phyloP scores from a whole-genome alignment of 2,329 filamentous ascomycete genomes.

The Aspergillus hiratsukae region DNA sequence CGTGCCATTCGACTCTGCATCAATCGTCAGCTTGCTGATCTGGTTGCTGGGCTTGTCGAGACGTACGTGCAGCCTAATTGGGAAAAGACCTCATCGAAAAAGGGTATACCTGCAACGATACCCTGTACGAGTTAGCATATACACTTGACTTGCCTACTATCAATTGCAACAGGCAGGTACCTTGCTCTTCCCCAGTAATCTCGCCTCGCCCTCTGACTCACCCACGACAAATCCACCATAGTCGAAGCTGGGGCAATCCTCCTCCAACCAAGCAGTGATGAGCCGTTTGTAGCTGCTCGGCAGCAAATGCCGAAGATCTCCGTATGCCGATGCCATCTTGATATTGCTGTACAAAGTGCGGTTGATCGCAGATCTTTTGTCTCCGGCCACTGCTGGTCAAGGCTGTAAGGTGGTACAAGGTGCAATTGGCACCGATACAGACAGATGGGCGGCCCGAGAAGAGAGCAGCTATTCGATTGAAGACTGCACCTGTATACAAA shows the following conservation, averaged over 20 bases:
- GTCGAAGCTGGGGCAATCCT: conserved; percentile 95
- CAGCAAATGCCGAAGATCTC: conserved; percentile 67
- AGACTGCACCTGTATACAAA: neutral
- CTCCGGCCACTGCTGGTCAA: neutral
- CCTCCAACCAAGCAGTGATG: conserved; percentile 81
- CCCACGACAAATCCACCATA: conserved; percentile 97
- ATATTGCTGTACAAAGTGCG: neutral
- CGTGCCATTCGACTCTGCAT: conserved; percentile 74
- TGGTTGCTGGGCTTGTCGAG: neutral
- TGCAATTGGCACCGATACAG: neutral
- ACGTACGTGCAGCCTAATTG: conserved; percentile 77
- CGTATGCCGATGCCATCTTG: conserved; percentile 54
- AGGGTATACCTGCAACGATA: conserved; percentile 84
- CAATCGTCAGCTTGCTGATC: neutral
- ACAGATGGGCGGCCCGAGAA: neutral
- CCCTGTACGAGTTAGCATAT: conserved; percentile 46
- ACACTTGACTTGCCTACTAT: conserved; percentile 1
- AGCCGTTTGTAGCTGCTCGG: conserved; percentile 79
- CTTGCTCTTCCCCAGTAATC: conserved; percentile 54
- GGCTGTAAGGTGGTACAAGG: neutral
- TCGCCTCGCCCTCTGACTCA: conserved; percentile 41
- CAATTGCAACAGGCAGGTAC: conserved; percentile 27
- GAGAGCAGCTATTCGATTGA: neutral
- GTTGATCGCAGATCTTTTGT: too few species aligned
- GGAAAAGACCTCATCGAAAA: conserved; percentile 88